phyloP scores from a whole-genome alignment of 768 basidiomycete genomes.

The Tricholoma bakamatsutake region DNA sequence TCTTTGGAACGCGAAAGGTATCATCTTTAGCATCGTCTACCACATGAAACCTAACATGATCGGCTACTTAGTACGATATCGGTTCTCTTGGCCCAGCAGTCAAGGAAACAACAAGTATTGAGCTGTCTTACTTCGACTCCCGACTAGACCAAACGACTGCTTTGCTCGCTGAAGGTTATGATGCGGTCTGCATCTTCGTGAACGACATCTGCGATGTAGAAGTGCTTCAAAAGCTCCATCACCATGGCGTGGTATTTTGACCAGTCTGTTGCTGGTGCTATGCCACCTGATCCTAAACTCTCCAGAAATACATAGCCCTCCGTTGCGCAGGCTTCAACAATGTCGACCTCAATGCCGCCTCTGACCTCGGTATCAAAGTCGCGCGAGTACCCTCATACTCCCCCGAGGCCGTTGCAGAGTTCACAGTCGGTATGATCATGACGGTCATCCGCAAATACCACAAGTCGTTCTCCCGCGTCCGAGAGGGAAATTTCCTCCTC shows the following conservation, averaged over 20 bases:
- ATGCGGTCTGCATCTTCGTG: constrained; percentile 38
- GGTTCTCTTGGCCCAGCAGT: constrained; percentile 26
- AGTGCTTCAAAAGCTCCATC: constrained; percentile 26
- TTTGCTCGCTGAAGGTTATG: constrained; percentile 29
- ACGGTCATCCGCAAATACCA: constrained; percentile 41
- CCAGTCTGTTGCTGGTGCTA: not conserved
- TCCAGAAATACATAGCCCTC: constrained; percentile 34
- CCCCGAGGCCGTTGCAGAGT: constrained; percentile 39
- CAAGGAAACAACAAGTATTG: constrained; percentile 20
- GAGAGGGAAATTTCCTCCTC: constrained; percentile 40
- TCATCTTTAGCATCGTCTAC: not conserved
- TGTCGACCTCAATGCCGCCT: constrained; percentile 30
- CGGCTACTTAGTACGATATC: constrained; percentile 31
- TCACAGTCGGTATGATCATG: constrained; percentile 41
- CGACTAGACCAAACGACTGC: constrained; percentile 30
- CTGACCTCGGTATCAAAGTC: constrained; percentile 28
- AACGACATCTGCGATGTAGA: constrained; percentile 34
- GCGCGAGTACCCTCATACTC: constrained; percentile 38
- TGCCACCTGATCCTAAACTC: not conserved
- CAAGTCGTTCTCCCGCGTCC: constrained; percentile 39
- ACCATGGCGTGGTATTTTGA: constrained; percentile 29
- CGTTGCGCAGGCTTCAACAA: constrained; percentile 40
- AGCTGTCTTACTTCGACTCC: constrained; percentile 33
- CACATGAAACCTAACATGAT: not conserved
- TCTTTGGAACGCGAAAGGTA: constrained; percentile 35